These are phyloP conservation scores for Artemisia argyi DNA, from an alignment of 129 eudicot species.

Conservation along the genomic window DNA sequence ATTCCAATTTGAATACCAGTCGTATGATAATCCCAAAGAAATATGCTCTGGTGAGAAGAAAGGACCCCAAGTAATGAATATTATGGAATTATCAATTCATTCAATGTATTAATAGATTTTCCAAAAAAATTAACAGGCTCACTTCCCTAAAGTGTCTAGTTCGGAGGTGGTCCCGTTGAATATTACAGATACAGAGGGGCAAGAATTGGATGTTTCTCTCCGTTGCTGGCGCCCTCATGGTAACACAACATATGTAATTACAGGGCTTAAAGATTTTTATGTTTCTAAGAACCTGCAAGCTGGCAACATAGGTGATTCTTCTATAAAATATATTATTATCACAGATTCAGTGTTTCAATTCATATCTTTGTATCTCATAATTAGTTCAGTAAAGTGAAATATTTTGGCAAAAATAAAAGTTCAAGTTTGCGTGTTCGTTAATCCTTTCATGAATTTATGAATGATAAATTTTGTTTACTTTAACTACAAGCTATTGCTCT, in stretches of 20 bases:
- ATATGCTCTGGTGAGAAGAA: slow-evolving; percentile 52
- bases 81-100: not conserved
- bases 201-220: slow-evolving; percentile 40
- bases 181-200: slow-evolving; percentile 53
- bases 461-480: not conserved
- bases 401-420: not conserved
- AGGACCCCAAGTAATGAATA: not conserved
- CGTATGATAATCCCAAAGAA: slow-evolving; percentile 49
- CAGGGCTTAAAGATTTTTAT: slow-evolving; percentile 53
- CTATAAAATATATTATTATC: not conserved
- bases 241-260: slow-evolving; percentile 41
- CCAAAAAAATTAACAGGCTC: slow-evolving; percentile 35
- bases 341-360: slow-evolving; percentile 12
- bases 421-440: not conserved
- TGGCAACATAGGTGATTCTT: slow-evolving; percentile 53
- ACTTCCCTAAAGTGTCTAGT: slow-evolving; percentile 40
- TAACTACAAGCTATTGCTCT: too few species aligned
- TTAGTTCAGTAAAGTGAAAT: not conserved
- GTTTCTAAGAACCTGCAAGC: slow-evolving; percentile 41
- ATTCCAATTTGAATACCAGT: slow-evolving; percentile 36
- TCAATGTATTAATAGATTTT: not conserved
- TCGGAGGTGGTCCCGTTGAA: slow-evolving; percentile 28
- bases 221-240: slow-evolving; percentile 35
- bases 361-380: too few species aligned
- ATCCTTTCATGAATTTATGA: not conserved